A percentile compares a stretch with the other conserved stretches of the same genome.
Evolutionary conservation across 129 eudicot species (phyloP).

Genomic region (Helianthus tuberosus): DNA sequence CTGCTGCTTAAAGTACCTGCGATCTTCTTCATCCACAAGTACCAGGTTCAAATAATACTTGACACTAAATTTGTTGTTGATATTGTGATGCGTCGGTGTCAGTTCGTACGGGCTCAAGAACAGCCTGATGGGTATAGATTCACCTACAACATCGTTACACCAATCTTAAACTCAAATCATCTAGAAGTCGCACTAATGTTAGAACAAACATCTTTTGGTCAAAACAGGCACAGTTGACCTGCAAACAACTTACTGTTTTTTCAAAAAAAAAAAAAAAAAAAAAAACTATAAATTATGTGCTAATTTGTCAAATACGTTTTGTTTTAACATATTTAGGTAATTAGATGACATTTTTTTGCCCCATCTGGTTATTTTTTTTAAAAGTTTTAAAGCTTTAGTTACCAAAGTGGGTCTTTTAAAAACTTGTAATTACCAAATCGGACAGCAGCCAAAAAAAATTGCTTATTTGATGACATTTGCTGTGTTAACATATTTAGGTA

Average conservation of each 20-base stretch:
- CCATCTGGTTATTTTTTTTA: no score
- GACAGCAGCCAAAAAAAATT: neutral
- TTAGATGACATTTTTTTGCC: no score
- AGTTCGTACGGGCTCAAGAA: conserved; percentile 95
- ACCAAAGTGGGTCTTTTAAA: neutral
- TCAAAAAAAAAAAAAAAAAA: neutral
- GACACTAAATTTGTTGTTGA: conserved; percentile 97
- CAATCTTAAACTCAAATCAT: neutral
- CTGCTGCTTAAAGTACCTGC: conserved; percentile 97
- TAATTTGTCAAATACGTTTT: neutral
- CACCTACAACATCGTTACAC: conserved; percentile 54
- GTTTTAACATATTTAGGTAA: no score
- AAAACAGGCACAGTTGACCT: neutral
- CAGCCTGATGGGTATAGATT: conserved; percentile 92
- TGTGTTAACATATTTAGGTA: no score
- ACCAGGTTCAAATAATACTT: conserved; percentile 94
- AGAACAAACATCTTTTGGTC: neutral
- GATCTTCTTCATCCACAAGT: conserved; percentile 96
- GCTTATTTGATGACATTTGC: neutral
- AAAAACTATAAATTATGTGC: neutral
- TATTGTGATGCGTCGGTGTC: conserved; percentile 92
- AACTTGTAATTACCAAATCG: neutral
- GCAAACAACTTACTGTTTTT: neutral
- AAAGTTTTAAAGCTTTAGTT: no score
- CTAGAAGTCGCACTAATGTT: neutral